Base-by-base conservation (phyloP, 192 early-diverging fungal genomes). In the Entrophospora sp. region DNA sequence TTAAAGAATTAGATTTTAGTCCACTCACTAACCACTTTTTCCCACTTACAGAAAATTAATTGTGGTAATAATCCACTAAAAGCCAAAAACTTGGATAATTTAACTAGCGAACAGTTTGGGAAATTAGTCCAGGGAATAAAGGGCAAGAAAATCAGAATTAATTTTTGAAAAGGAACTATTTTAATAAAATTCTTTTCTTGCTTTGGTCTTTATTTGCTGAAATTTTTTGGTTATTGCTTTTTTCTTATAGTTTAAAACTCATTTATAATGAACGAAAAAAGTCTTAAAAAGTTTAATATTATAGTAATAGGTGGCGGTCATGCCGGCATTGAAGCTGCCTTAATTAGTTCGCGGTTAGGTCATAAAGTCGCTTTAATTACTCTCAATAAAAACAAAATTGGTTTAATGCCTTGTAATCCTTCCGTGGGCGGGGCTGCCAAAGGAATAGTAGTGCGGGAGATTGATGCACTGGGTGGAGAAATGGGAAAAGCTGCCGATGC, bases 371-470 rank as follows among this genome's bases (percentile, higher is more conserved):
- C 48, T 49, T 49, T 49, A 49, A 49, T 49, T 49, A 49, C 48
- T 49, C 48, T 49, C 7, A n/a, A 49, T 49, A 49, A 49, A 49
- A n/a, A 9, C 7, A 49, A 49, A 49, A 49, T 49, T 49, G 48
- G 48, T 49, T n/a, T 49, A 5, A 49, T 49, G 48, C 48, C 48
- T 49, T 49, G 48, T 24, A 49, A 49, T 49, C 48, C 48, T 5
- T 49, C 48, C 5, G 48, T 49, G 24, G 48, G 48, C 14, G 48
- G 48, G 6, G 48, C 24, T 10, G 48, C 48, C 48, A 49, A 49
- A 49, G 48, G 48, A 49, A 49, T 49, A 49, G 48, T 49, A 49
- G 48, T 49, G 48, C 48, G 48, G 6, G 48, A 49, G 18, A 49
- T 49, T 49, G 48, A 49, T 22, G 48, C 48, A 5, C 18, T 49